These are phyloP conservation scores for Lojkania enalia DNA, from an alignment of 2,329 filamentous ascomycete species.

Conservation along the genomic window DNA sequence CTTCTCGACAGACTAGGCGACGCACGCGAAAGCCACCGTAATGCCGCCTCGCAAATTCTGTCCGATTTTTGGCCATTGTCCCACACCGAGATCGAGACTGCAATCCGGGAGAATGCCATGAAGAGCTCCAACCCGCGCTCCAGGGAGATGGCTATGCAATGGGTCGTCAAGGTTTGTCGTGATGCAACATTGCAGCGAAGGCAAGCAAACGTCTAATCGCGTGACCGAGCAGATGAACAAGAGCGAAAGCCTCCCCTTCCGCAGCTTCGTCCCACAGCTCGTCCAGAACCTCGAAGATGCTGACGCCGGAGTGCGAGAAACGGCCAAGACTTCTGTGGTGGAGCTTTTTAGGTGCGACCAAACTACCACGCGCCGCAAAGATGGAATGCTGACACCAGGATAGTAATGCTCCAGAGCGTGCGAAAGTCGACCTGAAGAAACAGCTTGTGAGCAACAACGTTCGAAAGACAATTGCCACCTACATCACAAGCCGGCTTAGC, in stretches of 20 bases:
- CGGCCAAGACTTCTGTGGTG: slow-evolving; percentile 80
- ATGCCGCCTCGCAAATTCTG: slow-evolving; percentile 73
- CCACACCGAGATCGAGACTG: slow-evolving; percentile 74
- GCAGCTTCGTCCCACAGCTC: slow-evolving; percentile 76
- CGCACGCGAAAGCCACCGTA: slow-evolving; percentile 80
- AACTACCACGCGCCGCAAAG: not conserved
- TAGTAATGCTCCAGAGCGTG: slow-evolving; percentile 75
- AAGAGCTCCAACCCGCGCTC: slow-evolving; percentile 78
- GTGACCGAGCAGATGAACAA: slow-evolving; percentile 68
- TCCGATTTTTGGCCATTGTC: slow-evolving; percentile 74
- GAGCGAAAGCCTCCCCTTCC: slow-evolving; percentile 78
- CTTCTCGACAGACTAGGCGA: slow-evolving; percentile 87
- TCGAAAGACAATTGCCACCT: slow-evolving; percentile 79
- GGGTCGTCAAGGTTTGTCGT: slow-evolving; percentile 70
- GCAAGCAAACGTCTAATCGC: slow-evolving; percentile 14
- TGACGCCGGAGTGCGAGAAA: slow-evolving; percentile 83
- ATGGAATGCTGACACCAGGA: slow-evolving; percentile 19
- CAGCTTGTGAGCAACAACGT: slow-evolving; percentile 85
- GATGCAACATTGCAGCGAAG: slow-evolving; percentile 3
- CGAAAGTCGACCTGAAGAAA: slow-evolving; percentile 85
- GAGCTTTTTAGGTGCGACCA: slow-evolving; percentile 75
- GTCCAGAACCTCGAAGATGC: slow-evolving; percentile 90
- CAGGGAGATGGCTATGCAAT: slow-evolving; percentile 83
- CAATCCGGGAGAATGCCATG: slow-evolving; percentile 77
- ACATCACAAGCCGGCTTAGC: slow-evolving; percentile 76